Evolutionary conservation across 257 asterid species (phyloP).

Genomic region (Scutellaria barbata): DNA sequence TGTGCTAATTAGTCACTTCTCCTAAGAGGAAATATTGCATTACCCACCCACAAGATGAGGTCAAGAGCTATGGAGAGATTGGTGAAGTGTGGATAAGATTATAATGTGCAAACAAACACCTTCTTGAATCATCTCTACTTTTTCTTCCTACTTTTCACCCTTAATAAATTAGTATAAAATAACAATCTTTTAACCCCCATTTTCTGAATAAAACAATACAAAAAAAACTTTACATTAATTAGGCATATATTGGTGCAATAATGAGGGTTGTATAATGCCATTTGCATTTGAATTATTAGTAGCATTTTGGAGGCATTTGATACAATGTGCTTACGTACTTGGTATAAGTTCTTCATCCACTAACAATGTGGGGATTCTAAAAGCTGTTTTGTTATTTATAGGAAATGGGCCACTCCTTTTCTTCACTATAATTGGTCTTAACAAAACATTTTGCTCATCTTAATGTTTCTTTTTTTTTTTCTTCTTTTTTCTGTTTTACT

Average conservation of each 20-base stretch:
- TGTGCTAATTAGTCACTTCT: too few species aligned
- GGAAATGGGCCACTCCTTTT: slow-evolving; percentile 43
- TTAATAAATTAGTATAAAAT: slow-evolving; percentile 2
- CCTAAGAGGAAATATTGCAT: too few species aligned
- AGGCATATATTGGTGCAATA: slow-evolving; percentile 44
- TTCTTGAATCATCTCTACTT: slow-evolving; percentile 35
- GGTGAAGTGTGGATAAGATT: slow-evolving; percentile 37
- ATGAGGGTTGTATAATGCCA: slow-evolving; percentile 36
- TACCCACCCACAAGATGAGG: background rate
- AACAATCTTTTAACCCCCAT: slow-evolving; percentile 20
- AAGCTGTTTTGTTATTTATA: slow-evolving; percentile 44
- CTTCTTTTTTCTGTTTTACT: background rate
- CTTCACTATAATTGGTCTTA: slow-evolving; percentile 40
- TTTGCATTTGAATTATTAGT: slow-evolving; percentile 42
- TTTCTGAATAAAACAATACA: slow-evolving; percentile 16
- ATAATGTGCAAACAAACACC: slow-evolving; percentile 29
- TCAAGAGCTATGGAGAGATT: slow-evolving; percentile 1
- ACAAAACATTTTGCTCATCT: slow-evolving; percentile 46
- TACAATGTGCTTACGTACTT: slow-evolving; percentile 51
- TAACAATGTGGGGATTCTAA: slow-evolving; percentile 44
- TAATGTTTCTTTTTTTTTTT: slow-evolving; percentile 18
- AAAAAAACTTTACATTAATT: slow-evolving; percentile 24
- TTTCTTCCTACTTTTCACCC: slow-evolving; percentile 1
- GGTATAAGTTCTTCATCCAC: slow-evolving; percentile 43
- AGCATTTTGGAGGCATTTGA: slow-evolving; percentile 42